Percentiles rank a stretch among this genome's conserved stretches.
Evolutionary conservation across 345 rosid genomes (phyloP).

Genomic region (Acer saccharum): DNA sequence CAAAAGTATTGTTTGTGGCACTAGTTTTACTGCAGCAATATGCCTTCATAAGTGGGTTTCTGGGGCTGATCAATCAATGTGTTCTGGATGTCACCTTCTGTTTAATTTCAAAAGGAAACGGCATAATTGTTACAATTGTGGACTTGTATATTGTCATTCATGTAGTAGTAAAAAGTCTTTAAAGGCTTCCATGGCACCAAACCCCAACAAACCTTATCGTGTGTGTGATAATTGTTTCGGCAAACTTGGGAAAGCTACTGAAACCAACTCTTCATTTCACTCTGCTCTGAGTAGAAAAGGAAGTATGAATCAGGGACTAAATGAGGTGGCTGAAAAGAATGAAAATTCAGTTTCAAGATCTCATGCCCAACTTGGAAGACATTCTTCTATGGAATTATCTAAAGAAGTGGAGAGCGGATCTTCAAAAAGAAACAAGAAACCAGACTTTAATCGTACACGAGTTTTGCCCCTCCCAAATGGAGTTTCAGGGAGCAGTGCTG

Average conservation of each 20-base stretch:
- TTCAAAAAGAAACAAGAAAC: conserved; percentile 58
- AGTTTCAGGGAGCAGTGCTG: conserved; percentile 47
- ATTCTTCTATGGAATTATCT: conserved; percentile 57
- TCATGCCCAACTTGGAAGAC: conserved; percentile 52
- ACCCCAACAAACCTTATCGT: conserved; percentile 67
- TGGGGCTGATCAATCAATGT: conserved; percentile 72
- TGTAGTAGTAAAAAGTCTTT: conserved; percentile 74
- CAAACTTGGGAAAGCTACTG: conserved; percentile 59
- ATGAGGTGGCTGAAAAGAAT: conserved; percentile 44
- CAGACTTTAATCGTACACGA: conserved; percentile 55
- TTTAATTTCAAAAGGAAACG: conserved; percentile 79
- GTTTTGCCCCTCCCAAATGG: conserved; percentile 66
- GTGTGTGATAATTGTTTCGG: conserved; percentile 69
- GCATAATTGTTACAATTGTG: conserved; percentile 82
- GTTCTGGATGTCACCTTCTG: conserved; percentile 71
- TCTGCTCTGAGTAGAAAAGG: conserved; percentile 60
- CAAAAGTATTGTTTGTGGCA: conserved; percentile 72
- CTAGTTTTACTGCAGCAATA: conserved; percentile 69
- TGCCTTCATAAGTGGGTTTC: conserved; percentile 83
- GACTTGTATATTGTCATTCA: conserved; percentile 70
- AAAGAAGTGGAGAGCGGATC: conserved; percentile 54
- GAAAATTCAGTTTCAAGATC: conserved; percentile 53
- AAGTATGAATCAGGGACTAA: conserved; percentile 50
- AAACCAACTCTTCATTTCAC: conserved; percentile 49
- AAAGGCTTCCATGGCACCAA: conserved; percentile 84